These are phyloP conservation scores for Clavariopsis aquatica DNA, from an alignment of 495 filamentous ascomycete species.

Conservation along the genomic window DNA sequence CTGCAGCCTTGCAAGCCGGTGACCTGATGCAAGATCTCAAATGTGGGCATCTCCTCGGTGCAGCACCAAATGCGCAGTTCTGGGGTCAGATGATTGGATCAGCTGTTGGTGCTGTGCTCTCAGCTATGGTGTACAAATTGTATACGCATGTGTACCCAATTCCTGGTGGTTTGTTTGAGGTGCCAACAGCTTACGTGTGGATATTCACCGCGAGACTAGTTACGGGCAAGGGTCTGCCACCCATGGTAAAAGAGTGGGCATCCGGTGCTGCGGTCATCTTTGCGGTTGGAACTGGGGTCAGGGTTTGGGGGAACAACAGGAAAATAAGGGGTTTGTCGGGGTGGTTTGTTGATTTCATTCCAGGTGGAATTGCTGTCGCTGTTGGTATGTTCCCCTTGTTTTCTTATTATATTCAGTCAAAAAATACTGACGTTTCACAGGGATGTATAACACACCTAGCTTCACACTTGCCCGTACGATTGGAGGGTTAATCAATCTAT, in stretches of 20 bases:
- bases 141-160: constrained; percentile 89
- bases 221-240: constrained; percentile 85
- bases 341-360: constrained; percentile 64
- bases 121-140: constrained; percentile 83
- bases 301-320: constrained; percentile 55
- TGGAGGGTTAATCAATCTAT: constrained; percentile 83
- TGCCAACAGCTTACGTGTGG: constrained; percentile 94
- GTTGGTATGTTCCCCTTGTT: constrained; percentile 57
- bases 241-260: constrained; percentile 77
- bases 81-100: constrained; percentile 93
- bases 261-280: constrained; percentile 69
- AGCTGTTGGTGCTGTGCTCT: constrained; percentile 82
- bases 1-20: constrained; percentile 90
- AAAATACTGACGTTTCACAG: constrained; percentile 43
- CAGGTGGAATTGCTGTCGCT: constrained; percentile 92
- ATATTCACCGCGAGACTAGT: constrained; percentile 93
- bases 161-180: constrained; percentile 85
- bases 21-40: constrained; percentile 99
- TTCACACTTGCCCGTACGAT: constrained; percentile 90
- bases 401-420: neutral
- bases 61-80: constrained; percentile 92
- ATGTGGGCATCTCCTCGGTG: constrained; percentile 89
- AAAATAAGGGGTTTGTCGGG: constrained; percentile 49
- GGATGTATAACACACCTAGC: constrained; percentile 96
- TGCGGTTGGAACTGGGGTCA: constrained; percentile 65